Base-by-base conservation (phyloP, 148 eudicot species). In the Cornus controversa region DNA sequence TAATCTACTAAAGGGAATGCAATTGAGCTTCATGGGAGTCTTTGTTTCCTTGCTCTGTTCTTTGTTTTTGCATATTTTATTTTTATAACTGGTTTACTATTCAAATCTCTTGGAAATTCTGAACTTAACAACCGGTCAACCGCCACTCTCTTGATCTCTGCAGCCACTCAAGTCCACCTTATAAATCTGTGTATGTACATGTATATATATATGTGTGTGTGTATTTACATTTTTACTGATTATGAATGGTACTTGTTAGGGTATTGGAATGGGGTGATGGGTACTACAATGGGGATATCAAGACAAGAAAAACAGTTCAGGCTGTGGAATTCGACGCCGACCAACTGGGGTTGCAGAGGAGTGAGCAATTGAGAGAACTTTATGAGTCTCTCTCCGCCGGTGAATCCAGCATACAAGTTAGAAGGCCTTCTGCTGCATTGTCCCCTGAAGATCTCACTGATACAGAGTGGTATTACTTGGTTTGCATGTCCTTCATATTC, bases 231-330 rank as follows among this genome's bases (percentile, higher is more conserved):
- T 45, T 45, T 45, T 50, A 50, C 57, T 13, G 26, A 60, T 1
- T 74, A 72, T 66, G 67, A 70, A 60, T 36, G 20, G 18, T 26
- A 27, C 67, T 34, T 18, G 23, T 53, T 67, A 89, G 95, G 83
- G 80, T 73, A 69, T 67, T 92, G 83, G 84, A 88, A 80, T 92
- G 96, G 96, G 76, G 79, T 62, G 92, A 90, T 81, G 96, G 96
- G 79, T 88, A 92, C 78, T 92, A 92, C 76, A 92, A 92, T 83
- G 96, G 96, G 67, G 96, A 92, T 54, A 86, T 92, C 18, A 92
- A 90, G 83, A 92, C 96, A 62, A 85, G 90, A 70, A 92, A 90
- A 83, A 92, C 96, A 29, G 75, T 87, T 31, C 91, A 90, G 69
- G 88, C 89, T 0, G 77, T 53, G 5, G 92, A 92, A 23, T 58